phyloP scores from a whole-genome alignment of 768 basidiomycete genomes.

The Suillus weaverae region DNA sequence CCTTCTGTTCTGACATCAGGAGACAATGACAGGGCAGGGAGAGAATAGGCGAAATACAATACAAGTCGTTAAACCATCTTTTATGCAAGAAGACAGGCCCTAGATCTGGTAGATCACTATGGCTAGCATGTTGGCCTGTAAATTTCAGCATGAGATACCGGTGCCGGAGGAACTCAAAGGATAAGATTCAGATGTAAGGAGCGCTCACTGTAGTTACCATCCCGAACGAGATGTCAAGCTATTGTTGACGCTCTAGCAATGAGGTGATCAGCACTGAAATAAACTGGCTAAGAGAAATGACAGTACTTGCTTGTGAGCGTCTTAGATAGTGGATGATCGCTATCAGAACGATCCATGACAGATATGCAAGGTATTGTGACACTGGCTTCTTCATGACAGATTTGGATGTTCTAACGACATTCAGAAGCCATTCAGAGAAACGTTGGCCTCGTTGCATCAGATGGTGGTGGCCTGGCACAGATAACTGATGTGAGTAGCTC shows the following conservation, averaged over 20 bases:
- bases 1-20: not conserved
- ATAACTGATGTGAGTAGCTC: not conserved
- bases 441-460: not conserved
- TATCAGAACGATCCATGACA: not conserved
- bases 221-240: not conserved
- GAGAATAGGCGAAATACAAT: not conserved
- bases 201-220: not conserved
- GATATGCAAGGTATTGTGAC: not conserved
- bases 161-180: not conserved
- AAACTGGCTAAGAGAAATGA: not conserved
- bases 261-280: not conserved
- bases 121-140: not conserved
- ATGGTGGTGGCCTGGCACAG: not conserved
- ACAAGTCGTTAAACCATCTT: not conserved
- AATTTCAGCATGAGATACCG: not conserved
- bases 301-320: not conserved
- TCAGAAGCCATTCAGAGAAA: not conserved
- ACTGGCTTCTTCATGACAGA: not conserved
- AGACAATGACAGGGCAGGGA: not conserved
- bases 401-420: not conserved
- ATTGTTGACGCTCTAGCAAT: not conserved
- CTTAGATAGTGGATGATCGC: constrained; percentile 1
- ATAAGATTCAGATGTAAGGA: not conserved
- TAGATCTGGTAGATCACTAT: not conserved
- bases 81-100: not conserved